Evolutionary conservation across 768 basidiomycete genomes (phyloP).

Genomic region (Scleroderma bovista): DNA sequence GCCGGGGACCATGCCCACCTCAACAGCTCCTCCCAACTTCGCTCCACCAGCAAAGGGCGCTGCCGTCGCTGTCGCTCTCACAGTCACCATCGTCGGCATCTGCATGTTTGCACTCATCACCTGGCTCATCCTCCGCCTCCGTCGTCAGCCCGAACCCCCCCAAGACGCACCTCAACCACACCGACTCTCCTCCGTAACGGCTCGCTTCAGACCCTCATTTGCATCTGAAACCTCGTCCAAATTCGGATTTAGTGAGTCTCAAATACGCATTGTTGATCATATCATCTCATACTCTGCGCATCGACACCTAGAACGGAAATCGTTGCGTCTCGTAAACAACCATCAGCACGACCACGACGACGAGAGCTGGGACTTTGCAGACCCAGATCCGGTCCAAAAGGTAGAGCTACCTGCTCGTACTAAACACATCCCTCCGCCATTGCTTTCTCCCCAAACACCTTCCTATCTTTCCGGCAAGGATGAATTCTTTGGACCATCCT

Average conservation of each 20-base stretch:
- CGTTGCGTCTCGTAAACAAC: constrained; percentile 17
- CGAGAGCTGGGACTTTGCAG: constrained; percentile 27
- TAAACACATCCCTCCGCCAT: constrained; percentile 15
- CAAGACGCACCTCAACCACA: constrained; percentile 3
- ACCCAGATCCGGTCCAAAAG: constrained; percentile 17
- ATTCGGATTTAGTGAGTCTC: constrained; percentile 22
- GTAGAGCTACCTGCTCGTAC: not conserved
- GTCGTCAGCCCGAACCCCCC: constrained; percentile 4
- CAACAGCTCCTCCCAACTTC: constrained; percentile 12
- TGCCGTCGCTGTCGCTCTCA: constrained; percentile 21
- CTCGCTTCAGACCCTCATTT: constrained; percentile 17
- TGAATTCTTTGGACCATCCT: constrained; percentile 10
- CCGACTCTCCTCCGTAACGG: constrained; percentile 4
- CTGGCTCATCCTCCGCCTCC: constrained; percentile 23
- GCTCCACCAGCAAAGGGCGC: constrained; percentile 7
- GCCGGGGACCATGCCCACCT: constrained; percentile 1
- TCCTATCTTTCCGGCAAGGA: constrained; percentile 15
- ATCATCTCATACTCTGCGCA: no score
- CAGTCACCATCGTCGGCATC: constrained; percentile 21
- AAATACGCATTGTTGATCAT: not conserved
- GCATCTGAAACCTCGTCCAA: constrained; percentile 23
- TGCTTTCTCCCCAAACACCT: not conserved
- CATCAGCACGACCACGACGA: constrained; percentile 4
- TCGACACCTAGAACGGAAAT: constrained; percentile 15
- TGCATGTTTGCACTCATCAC: constrained; percentile 18